Evolutionary conservation across 495 filamentous ascomycete species (phyloP).

Genomic region (Cercophora sp.): DNA sequence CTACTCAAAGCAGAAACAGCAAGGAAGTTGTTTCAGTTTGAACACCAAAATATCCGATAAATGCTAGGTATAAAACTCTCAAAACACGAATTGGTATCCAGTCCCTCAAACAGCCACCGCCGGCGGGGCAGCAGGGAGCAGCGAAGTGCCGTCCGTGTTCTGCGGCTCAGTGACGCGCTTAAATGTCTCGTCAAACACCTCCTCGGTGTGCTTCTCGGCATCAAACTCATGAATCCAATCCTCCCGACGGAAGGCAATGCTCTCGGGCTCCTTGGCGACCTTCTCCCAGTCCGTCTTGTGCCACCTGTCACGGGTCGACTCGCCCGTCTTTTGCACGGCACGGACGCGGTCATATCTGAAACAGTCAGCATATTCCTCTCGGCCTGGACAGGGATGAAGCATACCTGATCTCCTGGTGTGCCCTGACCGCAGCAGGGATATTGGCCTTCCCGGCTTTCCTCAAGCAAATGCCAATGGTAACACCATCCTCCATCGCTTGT

Average conservation of each 20-base stretch:
- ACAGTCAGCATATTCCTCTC: not conserved
- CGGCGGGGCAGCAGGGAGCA: not conserved
- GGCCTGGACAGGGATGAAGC: not conserved
- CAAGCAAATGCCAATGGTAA: constrained; percentile 56
- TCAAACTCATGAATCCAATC: constrained; percentile 57
- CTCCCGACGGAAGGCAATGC: constrained; percentile 50
- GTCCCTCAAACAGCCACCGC: not conserved
- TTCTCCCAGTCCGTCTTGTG: constrained; percentile 55
- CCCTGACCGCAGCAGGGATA: constrained; percentile 41
- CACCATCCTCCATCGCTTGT: constrained; percentile 63
- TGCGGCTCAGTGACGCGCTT: constrained; percentile 8
- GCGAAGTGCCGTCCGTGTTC: not conserved
- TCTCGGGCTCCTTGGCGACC: constrained; percentile 47
- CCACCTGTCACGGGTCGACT: constrained; percentile 52
- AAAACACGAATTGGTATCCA: too few species aligned
- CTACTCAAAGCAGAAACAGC: too few species aligned
- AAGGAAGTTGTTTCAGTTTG: too few species aligned
- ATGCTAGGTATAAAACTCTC: too few species aligned
- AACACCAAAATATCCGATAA: too few species aligned
- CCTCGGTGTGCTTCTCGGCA: constrained; percentile 52
- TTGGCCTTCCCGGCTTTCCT: constrained; percentile 51
- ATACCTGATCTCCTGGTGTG: constrained; percentile 47
- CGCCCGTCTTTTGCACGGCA: constrained; percentile 50
- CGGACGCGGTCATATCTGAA: constrained; percentile 42
- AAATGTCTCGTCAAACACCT: constrained; percentile 44